Conservation (phyloP, 2,329 filamentous ascomycete species). For the Calonectria montana region DNA sequence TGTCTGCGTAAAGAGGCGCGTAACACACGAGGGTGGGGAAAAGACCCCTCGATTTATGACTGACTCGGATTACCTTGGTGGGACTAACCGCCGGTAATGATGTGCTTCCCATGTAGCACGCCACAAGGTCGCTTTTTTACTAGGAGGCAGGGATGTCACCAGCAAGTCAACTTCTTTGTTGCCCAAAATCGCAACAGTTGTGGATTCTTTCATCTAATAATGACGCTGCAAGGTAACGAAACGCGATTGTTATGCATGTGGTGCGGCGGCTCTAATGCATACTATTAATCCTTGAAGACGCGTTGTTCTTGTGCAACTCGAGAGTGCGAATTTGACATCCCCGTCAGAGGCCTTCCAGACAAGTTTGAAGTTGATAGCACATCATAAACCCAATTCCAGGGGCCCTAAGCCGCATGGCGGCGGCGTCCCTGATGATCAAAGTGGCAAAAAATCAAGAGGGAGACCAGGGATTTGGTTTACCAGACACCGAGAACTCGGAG, state of each 20-base stretch:
- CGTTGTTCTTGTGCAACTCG: background rate
- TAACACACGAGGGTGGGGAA: background rate
- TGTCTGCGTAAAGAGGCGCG: background rate
- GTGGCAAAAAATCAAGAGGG: background rate
- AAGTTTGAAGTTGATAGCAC: background rate
- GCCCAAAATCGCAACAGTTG: background rate
- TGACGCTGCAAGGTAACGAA: conserved; percentile 8
- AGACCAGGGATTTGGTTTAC: background rate
- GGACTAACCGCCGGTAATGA: background rate
- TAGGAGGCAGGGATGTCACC: conserved; percentile 5
- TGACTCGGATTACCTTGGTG: background rate
- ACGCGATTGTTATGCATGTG: background rate
- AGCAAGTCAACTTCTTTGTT: background rate
- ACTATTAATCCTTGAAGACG: background rate
- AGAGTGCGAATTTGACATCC: background rate
- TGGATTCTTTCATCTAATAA: conserved; percentile 16
- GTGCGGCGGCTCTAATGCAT: background rate
- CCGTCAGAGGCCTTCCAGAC: background rate
- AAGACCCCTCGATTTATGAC: background rate
- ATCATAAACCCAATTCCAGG: background rate
- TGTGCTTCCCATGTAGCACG: background rate
- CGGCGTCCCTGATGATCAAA: background rate
- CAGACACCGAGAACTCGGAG: background rate
- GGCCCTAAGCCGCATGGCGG: background rate
- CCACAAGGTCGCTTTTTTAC: conserved; percentile 6